phyloP scores from a whole-genome alignment of 2,329 filamentous ascomycete species.

The Xylariaceae sp. region DNA sequence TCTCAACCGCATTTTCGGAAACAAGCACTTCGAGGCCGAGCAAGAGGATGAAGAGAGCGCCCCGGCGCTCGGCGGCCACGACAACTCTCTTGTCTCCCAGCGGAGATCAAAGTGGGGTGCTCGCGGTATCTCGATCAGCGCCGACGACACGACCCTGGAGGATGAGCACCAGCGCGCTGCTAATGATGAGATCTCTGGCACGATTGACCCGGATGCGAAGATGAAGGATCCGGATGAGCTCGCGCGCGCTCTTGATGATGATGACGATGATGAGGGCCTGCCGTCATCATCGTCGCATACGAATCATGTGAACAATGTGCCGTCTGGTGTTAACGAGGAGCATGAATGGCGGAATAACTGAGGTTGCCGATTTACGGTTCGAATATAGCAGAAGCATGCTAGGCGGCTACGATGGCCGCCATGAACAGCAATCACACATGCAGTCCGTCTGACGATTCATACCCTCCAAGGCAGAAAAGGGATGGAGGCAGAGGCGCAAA shows the following conservation, averaged over 20 bases:
- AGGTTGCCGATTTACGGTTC: not conserved
- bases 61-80: conserved; percentile 37
- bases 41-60: conserved; percentile 58
- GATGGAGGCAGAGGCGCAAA: too few species aligned
- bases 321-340: conserved; percentile 27
- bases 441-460: too few species aligned
- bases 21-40: conserved; percentile 45
- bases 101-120: conserved; percentile 55
- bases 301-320: conserved; percentile 15
- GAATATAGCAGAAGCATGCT: not conserved
- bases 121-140: conserved; percentile 61
- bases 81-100: conserved; percentile 27
- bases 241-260: conserved; percentile 53
- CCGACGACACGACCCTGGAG: conserved; percentile 55
- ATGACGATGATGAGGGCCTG: conserved; percentile 43
- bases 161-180: conserved; percentile 37
- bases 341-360: conserved; percentile 30
- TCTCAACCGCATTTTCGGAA: conserved; percentile 68
- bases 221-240: conserved; percentile 64
- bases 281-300: conserved; percentile 19
- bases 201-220: conserved; percentile 56
- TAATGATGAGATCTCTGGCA: conserved; percentile 38
- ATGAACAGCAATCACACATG: too few species aligned
- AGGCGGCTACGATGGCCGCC: too few species aligned
- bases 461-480: too few species aligned